Conservation (phyloP, 495 filamentous ascomycete genomes). For the Penicillium desertorum region DNA sequence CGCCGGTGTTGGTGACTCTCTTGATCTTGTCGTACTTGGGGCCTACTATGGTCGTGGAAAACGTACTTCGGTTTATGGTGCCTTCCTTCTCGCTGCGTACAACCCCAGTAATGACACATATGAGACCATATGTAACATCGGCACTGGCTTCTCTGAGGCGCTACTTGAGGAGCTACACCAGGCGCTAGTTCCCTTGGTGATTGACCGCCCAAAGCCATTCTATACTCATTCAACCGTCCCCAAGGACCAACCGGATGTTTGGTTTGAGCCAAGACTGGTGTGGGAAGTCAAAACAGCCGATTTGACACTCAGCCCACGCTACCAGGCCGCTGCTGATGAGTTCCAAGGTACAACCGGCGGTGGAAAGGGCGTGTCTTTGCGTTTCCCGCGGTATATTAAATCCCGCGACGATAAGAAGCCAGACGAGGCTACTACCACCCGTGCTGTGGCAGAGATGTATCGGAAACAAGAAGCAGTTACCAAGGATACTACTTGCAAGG, state of each 20-base stretch:
- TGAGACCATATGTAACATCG: constrained; percentile 97
- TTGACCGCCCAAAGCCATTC: constrained; percentile 90
- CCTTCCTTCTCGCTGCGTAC: constrained; percentile 93
- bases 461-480: constrained; percentile 83
- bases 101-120: constrained; percentile 74
- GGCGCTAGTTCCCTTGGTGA: constrained; percentile 66
- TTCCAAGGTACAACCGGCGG: constrained; percentile 54
- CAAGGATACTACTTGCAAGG: constrained; percentile 63
- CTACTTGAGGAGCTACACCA: constrained; percentile 78
- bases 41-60: constrained; percentile 95
- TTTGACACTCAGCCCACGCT: constrained; percentile 86
- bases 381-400: constrained; percentile 92
- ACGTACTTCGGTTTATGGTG: constrained; percentile 90
- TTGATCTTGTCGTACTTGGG: constrained; percentile 93
- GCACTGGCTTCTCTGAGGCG: constrained; percentile 91
- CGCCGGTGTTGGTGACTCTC: constrained; percentile 85
- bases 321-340: constrained; percentile 75
- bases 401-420: constrained; percentile 90
- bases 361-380: constrained; percentile 80
- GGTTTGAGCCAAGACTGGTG: constrained; percentile 91
- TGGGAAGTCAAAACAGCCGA: constrained; percentile 99
- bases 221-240: constrained; percentile 79
- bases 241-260: constrained; percentile 95
- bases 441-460: constrained; percentile 95
- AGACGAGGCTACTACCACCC: constrained; percentile 80